phyloP scores from a whole-genome alignment of 2,329 filamentous ascomycete species.

The Pseudogymnoascus sp. region DNA sequence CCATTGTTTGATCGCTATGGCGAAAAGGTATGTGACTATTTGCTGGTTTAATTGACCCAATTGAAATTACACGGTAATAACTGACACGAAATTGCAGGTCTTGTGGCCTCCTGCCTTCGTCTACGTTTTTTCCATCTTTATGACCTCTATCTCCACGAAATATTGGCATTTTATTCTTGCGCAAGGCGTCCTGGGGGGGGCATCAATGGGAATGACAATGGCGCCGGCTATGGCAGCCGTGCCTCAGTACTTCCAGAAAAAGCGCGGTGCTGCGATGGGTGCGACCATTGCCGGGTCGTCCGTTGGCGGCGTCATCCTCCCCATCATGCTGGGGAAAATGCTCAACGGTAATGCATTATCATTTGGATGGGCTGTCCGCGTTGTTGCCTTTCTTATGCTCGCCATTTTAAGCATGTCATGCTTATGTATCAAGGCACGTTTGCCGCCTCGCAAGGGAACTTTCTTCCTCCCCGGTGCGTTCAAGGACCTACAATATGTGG shows the following conservation, averaged over 20 bases:
- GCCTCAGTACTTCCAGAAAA: constrained; percentile 41
- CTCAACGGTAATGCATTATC: constrained; percentile 29
- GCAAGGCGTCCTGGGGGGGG: constrained; percentile 37
- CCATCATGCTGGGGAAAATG: constrained; percentile 50
- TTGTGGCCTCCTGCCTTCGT: constrained; percentile 42
- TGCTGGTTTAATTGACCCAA: not conserved
- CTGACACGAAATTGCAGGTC: constrained; percentile 28
- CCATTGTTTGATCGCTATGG: constrained; percentile 56
- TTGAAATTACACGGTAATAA: constrained; percentile 10
- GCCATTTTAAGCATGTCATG: constrained; percentile 39
- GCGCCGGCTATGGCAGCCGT: constrained; percentile 34
- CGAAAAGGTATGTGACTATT: constrained; percentile 32
- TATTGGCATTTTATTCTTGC: constrained; percentile 46
- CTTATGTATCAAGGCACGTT: constrained; percentile 40
- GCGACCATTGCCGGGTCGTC: constrained; percentile 41
- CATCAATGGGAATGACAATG: constrained; percentile 38
- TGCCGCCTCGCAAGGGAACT: constrained; percentile 32
- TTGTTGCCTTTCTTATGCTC: constrained; percentile 31
- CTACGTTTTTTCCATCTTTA: constrained; percentile 55
- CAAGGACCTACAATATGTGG: constrained; percentile 33
- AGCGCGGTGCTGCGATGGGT: constrained; percentile 39
- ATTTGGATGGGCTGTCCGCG: constrained; percentile 11
- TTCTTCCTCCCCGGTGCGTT: constrained; percentile 42
- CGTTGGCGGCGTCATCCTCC: constrained; percentile 48
- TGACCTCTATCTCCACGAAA: constrained; percentile 46